Conservation (phyloP, 2,329 filamentous ascomycete species). For the Lasiodiplodia gonubiensis region DNA sequence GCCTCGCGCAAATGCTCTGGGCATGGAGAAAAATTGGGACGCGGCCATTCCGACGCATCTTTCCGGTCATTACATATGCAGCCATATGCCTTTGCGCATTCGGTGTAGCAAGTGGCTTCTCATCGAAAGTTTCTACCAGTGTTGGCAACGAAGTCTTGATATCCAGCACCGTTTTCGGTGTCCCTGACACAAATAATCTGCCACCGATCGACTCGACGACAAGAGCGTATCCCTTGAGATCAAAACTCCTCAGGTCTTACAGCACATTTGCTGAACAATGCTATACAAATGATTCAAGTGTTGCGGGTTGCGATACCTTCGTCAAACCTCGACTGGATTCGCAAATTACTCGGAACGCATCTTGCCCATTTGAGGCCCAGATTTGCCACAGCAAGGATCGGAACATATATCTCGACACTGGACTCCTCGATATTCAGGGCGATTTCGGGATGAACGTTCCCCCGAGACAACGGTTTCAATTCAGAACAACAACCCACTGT, state of each 20-base stretch:
- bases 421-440: slow-evolving; percentile 31
- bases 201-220: no score
- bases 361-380: slow-evolving; percentile 30
- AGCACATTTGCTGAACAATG: slow-evolving; percentile 8
- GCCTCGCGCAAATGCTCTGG: neutral
- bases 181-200: no score
- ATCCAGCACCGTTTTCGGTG: no score
- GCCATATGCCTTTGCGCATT: neutral
- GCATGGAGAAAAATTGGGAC: slow-evolving; percentile 27
- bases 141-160: no score
- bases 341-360: slow-evolving; percentile 20
- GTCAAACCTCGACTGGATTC: slow-evolving; percentile 24
- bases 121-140: no score
- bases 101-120: slow-evolving; percentile 26
- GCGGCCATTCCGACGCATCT: neutral
- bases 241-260: no score
- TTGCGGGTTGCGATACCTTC: slow-evolving; percentile 21
- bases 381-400: slow-evolving; percentile 26
- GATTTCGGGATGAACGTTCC: slow-evolving; percentile 36
- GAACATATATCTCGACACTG: slow-evolving; percentile 34
- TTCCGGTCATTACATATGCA: slow-evolving; percentile 11
- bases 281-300: slow-evolving; percentile 1
- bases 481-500: slow-evolving; percentile 26
- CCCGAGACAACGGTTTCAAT: slow-evolving; percentile 28
- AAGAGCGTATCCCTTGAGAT: no score